A percentile compares a stretch with the other conserved stretches of the same genome.
Conservation (phyloP, 2,329 filamentous ascomycete genomes). For the Scedosporium dehoogii region DNA sequence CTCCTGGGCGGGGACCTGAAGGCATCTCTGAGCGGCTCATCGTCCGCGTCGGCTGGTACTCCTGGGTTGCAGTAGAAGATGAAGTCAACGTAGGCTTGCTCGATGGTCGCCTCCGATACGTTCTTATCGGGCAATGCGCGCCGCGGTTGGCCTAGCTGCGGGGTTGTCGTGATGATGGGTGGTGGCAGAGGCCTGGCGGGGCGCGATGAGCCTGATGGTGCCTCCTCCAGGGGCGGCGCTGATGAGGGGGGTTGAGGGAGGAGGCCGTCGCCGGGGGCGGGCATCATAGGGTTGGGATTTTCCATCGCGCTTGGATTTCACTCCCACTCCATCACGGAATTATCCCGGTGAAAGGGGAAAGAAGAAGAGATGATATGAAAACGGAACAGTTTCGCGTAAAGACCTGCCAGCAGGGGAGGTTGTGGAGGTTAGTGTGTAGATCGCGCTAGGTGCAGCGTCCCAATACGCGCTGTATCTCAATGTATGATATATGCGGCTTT, state of each 20-base stretch:
- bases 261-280: neutral
- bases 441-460: too few species aligned
- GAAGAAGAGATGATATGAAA: neutral
- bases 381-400: too few species aligned
- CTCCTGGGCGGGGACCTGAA: constrained; percentile 77
- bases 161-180: constrained; percentile 1
- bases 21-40: constrained; percentile 58
- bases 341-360: neutral
- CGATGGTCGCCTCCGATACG: constrained; percentile 61
- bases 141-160: neutral
- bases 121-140: constrained; percentile 51
- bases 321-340: neutral
- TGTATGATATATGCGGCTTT: too few species aligned
- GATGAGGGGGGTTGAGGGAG: too few species aligned
- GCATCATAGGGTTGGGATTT: neutral
- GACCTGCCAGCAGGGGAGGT: too few species aligned
- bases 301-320: neutral
- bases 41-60: constrained; percentile 57
- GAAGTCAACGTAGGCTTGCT: constrained; percentile 74
- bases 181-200: neutral
- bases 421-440: too few species aligned
- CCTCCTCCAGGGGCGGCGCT: too few species aligned
- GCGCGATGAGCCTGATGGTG: neutral
- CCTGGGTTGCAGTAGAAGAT: constrained; percentile 86
- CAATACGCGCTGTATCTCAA: too few species aligned